Conservation (phyloP, 495 filamentous ascomycete species). For the Xylaria grammica region DNA sequence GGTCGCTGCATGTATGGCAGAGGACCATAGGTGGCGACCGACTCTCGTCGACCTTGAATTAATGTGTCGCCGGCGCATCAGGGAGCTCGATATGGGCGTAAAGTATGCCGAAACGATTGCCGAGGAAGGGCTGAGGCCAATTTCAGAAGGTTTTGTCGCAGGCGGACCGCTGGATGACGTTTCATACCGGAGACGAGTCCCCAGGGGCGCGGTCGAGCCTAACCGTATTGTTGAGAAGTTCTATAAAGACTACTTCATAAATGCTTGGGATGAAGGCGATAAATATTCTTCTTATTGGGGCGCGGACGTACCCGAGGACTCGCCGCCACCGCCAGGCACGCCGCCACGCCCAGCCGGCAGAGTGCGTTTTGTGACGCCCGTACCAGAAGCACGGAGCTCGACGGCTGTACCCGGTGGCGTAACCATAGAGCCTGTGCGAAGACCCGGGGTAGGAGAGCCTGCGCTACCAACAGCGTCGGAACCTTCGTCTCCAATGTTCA, state of each 20-base stretch:
- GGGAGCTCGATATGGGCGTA: too few relatives aligned
- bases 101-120: too few relatives aligned
- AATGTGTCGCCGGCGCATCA: not conserved
- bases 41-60: not conserved
- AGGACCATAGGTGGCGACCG: not conserved
- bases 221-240: not conserved
- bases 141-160: not conserved
- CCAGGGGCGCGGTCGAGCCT: not conserved
- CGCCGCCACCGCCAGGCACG: too few relatives aligned
- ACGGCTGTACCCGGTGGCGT: too few relatives aligned
- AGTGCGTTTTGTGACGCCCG: too few relatives aligned
- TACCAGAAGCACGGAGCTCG: too few relatives aligned
- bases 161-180: not conserved
- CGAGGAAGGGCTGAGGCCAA: not conserved
- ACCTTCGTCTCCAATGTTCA: too few relatives aligned
- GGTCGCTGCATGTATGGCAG: slow-evolving; percentile 5
- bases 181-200: not conserved
- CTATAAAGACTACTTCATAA: not conserved
- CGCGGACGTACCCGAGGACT: too few relatives aligned
- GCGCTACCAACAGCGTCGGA: too few relatives aligned
- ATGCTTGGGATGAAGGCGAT: not conserved
- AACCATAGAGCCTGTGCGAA: too few relatives aligned
- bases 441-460: too few relatives aligned
- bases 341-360: too few relatives aligned
- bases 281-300: not conserved